Evolutionary conservation across 768 basidiomycete species (phyloP), one percentile per base, ranked within the genome.

Genomic region (Royoungia palumana): DNA sequence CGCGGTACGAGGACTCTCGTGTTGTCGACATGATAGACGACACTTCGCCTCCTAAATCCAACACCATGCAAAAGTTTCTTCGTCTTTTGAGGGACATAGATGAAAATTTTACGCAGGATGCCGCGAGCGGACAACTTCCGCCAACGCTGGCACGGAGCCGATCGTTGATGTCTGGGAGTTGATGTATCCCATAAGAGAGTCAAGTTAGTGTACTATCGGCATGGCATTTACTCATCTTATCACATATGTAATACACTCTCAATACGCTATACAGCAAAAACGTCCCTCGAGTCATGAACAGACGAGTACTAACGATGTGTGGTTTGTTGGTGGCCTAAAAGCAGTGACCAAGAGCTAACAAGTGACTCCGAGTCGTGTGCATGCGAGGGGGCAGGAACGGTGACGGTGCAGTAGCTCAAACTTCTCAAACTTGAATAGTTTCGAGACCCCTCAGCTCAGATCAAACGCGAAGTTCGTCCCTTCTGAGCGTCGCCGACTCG

Each of bases 1-100:
- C 61, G 21, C 74, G 75, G 24, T 68, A 64, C 46, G 72, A 75
- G 60, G 77, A 85, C 53, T 55, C 72, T 21, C 67, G 72, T 20
- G 76, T 85, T 20, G 55, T 75, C 14, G 72, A 69, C 35, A 73
- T 83, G 71, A 61, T 82, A 34, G 65, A 78, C 28, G 80, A 82
- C 53, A 64, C 66, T 6, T 68, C 66, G 10, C 55, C 53, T 28
- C 75, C 77, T 3, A 69, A 63, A 32, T 65, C 72, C n/a, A 78
- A 82, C 49, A 67, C 76, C 11, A 70, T 73, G 51, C 75, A 77
- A 49, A 69, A 58, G 45, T 71, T 84, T 38, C 59, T 83, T 52
- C 71, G 67, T 46, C 57, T 78, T 21, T 66, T 89, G 48, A 69
- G 74, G 46, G 67, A 69, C 14, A 64, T 81, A 39, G 76, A 88